Percentiles rank a stretch among this genome's conserved stretches.
Conservation (phyloP, 805 yeast species). For the Pichia paraexigua region DNA sequence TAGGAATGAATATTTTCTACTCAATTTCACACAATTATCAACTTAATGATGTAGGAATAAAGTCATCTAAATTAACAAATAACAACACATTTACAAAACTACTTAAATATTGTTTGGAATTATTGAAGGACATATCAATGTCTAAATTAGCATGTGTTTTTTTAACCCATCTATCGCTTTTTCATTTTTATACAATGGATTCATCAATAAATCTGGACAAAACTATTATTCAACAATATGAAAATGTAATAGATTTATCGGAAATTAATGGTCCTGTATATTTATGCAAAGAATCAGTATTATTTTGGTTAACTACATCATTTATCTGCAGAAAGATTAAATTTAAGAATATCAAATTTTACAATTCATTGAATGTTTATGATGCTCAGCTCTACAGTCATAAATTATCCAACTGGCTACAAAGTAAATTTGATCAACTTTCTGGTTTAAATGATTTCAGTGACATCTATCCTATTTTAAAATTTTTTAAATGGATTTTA, state of each 20-base stretch:
- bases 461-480: slow-evolving; percentile 1
- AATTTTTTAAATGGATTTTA: slow-evolving; percentile 12
- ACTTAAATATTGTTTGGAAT: slow-evolving; percentile 26
- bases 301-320: slow-evolving; percentile 45
- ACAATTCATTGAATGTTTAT: slow-evolving; percentile 10
- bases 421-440: slow-evolving; percentile 7
- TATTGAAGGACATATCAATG: slow-evolving; percentile 27
- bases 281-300: slow-evolving; percentile 38
- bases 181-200: neutral
- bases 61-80: neutral
- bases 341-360: slow-evolving; percentile 23
- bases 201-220: slow-evolving; percentile 25
- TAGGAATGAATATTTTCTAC: neutral
- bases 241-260: slow-evolving; percentile 43
- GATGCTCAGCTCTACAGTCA: slow-evolving; percentile 14
- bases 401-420: slow-evolving; percentile 42
- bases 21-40: neutral
- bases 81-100: neutral
- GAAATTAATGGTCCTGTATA: slow-evolving; percentile 54
- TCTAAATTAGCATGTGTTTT: slow-evolving; percentile 28
- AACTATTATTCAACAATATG: slow-evolving; percentile 38
- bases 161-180: slow-evolving; percentile 14
- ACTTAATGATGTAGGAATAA: neutral
- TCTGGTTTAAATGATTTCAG: neutral
- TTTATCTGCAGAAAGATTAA: slow-evolving; percentile 30